phyloP scores from a whole-genome alignment of 1,284 basidiomycete species.

The Ganoderma boninense region DNA sequence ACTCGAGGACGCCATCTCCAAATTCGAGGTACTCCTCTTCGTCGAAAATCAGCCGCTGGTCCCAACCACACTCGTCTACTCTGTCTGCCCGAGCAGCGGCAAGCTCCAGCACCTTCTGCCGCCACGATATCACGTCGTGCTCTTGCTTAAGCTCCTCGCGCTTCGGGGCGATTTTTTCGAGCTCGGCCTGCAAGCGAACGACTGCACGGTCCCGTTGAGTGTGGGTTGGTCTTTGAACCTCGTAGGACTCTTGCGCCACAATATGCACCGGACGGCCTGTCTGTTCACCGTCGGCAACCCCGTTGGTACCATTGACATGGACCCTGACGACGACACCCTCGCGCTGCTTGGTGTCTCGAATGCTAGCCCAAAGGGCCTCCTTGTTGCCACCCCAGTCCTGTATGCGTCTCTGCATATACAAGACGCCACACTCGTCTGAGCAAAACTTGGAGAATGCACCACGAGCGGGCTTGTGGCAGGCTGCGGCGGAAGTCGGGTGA shows the following conservation, averaged over 20 bases:
- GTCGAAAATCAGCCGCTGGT: constrained; percentile 81
- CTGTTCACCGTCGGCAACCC: background rate
- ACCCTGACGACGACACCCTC: constrained; percentile 70
- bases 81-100: constrained; percentile 68
- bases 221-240: constrained; percentile 39
- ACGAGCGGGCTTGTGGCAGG: constrained; percentile 81
- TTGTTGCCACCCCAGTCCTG: constrained; percentile 69
- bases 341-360: constrained; percentile 70
- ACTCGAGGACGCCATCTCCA: constrained; percentile 69
- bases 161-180: constrained; percentile 63
- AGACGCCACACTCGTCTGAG: constrained; percentile 80
- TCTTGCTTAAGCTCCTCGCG: constrained; percentile 71
- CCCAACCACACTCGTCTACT: constrained; percentile 81
- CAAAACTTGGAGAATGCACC: constrained; percentile 87
- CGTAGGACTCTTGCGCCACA: constrained; percentile 21
- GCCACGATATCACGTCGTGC: constrained; percentile 72
- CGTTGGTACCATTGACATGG: constrained; percentile 19
- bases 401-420: constrained; percentile 70
- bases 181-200: constrained; percentile 55
- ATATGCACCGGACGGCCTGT: background rate
- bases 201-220: constrained; percentile 60
- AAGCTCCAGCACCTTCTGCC: constrained; percentile 70
- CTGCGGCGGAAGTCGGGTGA: constrained; percentile 63
- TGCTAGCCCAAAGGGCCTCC: constrained; percentile 72
- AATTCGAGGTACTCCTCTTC: constrained; percentile 78